Conservation (phyloP, 306 rosid species). For the Potentilla sterilis region DNA sequence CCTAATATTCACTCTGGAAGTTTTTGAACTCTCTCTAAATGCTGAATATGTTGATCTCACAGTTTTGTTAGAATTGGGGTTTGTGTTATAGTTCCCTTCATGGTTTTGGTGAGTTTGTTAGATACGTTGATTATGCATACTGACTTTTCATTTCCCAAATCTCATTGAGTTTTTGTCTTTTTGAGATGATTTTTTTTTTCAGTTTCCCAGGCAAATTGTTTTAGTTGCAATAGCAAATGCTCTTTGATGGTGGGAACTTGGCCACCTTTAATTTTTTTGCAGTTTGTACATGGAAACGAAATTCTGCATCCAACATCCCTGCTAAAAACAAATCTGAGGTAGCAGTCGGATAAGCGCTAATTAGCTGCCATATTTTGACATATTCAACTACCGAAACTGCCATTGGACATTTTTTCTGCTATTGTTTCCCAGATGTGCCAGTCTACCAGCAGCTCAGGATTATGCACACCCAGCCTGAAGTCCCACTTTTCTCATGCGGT, state of each 20-base stretch:
- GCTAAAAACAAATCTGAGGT: constrained; percentile 47
- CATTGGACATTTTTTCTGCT: not conserved
- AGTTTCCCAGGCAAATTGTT: not conserved
- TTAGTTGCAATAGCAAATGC: not conserved
- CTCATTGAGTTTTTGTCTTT: too few species aligned
- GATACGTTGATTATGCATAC: too few species aligned
- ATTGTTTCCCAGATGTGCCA: constrained; percentile 27
- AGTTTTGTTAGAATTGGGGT: too few species aligned
- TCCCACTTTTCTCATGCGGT: constrained; percentile 19
- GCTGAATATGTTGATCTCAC: too few species aligned
- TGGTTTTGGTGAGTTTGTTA: too few species aligned
- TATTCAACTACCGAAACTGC: not conserved
- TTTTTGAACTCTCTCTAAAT: too few species aligned
- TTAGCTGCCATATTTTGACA: not conserved
- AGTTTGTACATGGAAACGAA: constrained; percentile 58
- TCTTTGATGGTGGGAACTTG: not conserved
- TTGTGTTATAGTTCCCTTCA: too few species aligned
- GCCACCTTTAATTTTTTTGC: constrained; percentile 7
- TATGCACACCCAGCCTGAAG: constrained; percentile 22
- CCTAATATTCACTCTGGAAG: too few species aligned
- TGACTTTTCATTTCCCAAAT: too few species aligned
- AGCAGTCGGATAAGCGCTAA: constrained; percentile 14
- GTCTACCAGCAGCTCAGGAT: constrained; percentile 25
- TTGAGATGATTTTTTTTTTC: too few species aligned
- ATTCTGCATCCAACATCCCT: constrained; percentile 36